phyloP scores from a whole-genome alignment of 2,329 filamentous ascomycete species.

The Nemania sp. region DNA sequence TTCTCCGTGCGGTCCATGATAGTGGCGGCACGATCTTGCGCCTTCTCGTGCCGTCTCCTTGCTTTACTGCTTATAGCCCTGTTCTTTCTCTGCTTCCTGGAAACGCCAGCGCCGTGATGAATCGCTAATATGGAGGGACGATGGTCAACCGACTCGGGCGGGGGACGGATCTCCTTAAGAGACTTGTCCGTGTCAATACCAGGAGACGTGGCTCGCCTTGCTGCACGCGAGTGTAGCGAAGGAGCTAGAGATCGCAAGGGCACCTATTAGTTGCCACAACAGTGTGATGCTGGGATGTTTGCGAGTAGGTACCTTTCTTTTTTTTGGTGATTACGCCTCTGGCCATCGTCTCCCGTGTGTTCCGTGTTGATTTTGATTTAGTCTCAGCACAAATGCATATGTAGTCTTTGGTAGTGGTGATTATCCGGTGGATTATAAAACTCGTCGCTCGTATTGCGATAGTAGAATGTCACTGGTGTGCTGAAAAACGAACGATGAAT shows the following conservation, averaged over 20 bases:
- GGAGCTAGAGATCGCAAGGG: slow-evolving; percentile 47
- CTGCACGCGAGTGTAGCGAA: slow-evolving; percentile 73
- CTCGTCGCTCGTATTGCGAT: no score
- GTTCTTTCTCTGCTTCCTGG: slow-evolving; percentile 65
- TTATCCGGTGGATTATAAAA: no score
- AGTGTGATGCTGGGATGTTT: no score
- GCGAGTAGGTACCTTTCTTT: slow-evolving; percentile 33
- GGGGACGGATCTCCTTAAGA: slow-evolving; percentile 61
- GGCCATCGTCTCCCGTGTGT: slow-evolving; percentile 39
- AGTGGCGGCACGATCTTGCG: slow-evolving; percentile 61
- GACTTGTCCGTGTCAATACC: slow-evolving; percentile 73
- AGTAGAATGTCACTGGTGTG: background rate
- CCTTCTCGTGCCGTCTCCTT: slow-evolving; percentile 58
- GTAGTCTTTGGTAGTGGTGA: background rate
- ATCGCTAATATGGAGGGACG: slow-evolving; percentile 71
- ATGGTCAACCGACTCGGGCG: slow-evolving; percentile 50
- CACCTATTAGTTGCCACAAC: background rate
- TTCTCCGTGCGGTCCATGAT: slow-evolving; percentile 60
- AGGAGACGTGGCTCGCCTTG: slow-evolving; percentile 71
- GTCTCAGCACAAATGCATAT: background rate
- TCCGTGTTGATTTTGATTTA: background rate
- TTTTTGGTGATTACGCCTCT: slow-evolving; percentile 42
- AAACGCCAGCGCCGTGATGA: slow-evolving; percentile 67
- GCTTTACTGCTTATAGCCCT: slow-evolving; percentile 62
- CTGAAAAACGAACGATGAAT: background rate